phyloP scores from a whole-genome alignment of 495 filamentous ascomycete genomes.

The Coniosporium apollinis region DNA sequence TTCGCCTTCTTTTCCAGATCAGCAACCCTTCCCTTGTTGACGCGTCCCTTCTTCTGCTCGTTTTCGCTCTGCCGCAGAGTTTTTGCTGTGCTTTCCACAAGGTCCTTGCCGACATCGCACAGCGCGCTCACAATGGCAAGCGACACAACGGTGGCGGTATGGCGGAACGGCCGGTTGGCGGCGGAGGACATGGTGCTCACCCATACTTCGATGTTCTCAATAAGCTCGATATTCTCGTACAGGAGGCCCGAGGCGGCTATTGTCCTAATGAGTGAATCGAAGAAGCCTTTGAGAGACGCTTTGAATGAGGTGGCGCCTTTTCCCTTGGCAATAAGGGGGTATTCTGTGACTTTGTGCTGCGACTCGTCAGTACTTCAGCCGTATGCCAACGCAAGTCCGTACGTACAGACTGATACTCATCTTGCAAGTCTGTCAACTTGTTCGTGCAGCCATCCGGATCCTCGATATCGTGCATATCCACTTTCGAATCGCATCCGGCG shows the following conservation, averaged over 20 bases:
- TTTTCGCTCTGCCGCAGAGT: slow-evolving; percentile 64
- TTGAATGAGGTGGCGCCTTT: slow-evolving; percentile 60
- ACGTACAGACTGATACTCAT: slow-evolving; percentile 54
- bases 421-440: slow-evolving; percentile 58
- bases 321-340: slow-evolving; percentile 74
- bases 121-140: slow-evolving; percentile 58
- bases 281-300: slow-evolving; percentile 57
- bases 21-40: slow-evolving; percentile 57
- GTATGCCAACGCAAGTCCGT: neutral
- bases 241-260: slow-evolving; percentile 59
- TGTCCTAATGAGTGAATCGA: slow-evolving; percentile 51
- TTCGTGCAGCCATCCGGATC: slow-evolving; percentile 68
- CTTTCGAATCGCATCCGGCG: slow-evolving; percentile 58
- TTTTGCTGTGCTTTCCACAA: slow-evolving; percentile 52
- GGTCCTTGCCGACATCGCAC: slow-evolving; percentile 41
- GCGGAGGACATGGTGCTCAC: slow-evolving; percentile 73
- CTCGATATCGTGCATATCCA: slow-evolving; percentile 61
- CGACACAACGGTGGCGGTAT: slow-evolving; percentile 72
- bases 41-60: slow-evolving; percentile 57
- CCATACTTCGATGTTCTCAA: slow-evolving; percentile 80
- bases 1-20: slow-evolving; percentile 51
- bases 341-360: slow-evolving; percentile 63
- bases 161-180: slow-evolving; percentile 68
- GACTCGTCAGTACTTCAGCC: slow-evolving; percentile 14
- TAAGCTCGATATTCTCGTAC: slow-evolving; percentile 53